Percentiles rank a stretch among this genome's conserved stretches.
phyloP scores from a whole-genome alignment of 2,329 filamentous ascomycete genomes.

The Cercospora sojina region DNA sequence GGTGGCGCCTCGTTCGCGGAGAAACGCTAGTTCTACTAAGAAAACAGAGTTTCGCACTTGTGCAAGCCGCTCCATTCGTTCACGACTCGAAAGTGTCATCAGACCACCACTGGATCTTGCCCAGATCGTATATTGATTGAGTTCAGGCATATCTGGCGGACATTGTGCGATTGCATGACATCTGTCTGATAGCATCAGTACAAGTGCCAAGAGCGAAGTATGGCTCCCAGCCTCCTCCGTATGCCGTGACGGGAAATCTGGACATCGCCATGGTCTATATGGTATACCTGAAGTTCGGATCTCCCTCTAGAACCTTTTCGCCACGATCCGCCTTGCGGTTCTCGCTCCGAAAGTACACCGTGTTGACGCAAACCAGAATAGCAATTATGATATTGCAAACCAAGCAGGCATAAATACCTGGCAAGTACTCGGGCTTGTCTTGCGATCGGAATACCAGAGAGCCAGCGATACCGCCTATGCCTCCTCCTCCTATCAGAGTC shows the following conservation, averaged over 20 bases:
- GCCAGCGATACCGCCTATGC: slow-evolving; percentile 19
- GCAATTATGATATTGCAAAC: slow-evolving; percentile 9
- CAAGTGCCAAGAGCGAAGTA: neutral
- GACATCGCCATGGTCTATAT: neutral
- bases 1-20: neutral
- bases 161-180: neutral
- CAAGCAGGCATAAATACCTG: slow-evolving; percentile 13
- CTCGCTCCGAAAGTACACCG: slow-evolving; percentile 36
- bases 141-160: neutral
- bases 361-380: slow-evolving; percentile 36
- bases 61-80: neutral
- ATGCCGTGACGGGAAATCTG: neutral
- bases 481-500: slow-evolving; percentile 19
- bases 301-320: slow-evolving; percentile 41
- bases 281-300: slow-evolving; percentile 29
- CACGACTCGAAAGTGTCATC: neutral
- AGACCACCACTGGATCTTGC: neutral
- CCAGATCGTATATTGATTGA: neutral
- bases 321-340: slow-evolving; percentile 43
- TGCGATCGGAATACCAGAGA: slow-evolving; percentile 23
- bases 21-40: neutral
- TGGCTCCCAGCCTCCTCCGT: neutral
- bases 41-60: neutral
- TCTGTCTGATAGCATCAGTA: neutral
- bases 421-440: slow-evolving; percentile 17